These are phyloP conservation scores for Alternaria sp. DNA, from an alignment of 2,329 filamentous ascomycete species.

Conservation along the genomic window DNA sequence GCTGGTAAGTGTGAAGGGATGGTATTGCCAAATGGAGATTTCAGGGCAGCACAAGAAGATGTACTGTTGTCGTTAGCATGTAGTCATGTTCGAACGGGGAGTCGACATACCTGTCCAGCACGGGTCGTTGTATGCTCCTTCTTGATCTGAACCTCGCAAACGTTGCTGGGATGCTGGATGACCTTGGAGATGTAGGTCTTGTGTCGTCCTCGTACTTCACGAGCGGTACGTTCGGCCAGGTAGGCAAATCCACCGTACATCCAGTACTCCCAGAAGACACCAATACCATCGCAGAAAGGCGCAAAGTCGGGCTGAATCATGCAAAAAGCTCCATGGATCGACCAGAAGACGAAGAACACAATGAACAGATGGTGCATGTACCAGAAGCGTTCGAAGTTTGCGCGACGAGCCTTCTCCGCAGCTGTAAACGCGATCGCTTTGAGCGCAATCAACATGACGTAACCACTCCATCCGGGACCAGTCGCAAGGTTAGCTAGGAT, in stretches of 20 bases:
- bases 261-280: conserved; percentile 91
- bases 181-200: conserved; percentile 90
- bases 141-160: conserved; percentile 91
- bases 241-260: conserved; percentile 84
- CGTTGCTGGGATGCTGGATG: conserved; percentile 86
- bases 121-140: conserved; percentile 84
- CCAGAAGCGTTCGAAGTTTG: conserved; percentile 91
- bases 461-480: conserved; percentile 85
- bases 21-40: conserved; percentile 87
- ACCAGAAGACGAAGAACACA: conserved; percentile 89
- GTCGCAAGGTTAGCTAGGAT: conserved; percentile 79
- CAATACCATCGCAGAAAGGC: conserved; percentile 77
- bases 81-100: not conserved
- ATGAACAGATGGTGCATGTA: conserved; percentile 89
- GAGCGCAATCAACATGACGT: conserved; percentile 80
- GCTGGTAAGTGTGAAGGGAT: conserved; percentile 85
- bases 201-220: conserved; percentile 80
- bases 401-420: conserved; percentile 77
- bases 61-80: conserved; percentile 60
- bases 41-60: conserved; percentile 90
- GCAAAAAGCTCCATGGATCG: conserved; percentile 87
- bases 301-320: conserved; percentile 88
- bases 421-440: conserved; percentile 82
- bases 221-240: conserved; percentile 77
- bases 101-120: conserved; percentile 67